Base-by-base conservation (phyloP, 2,329 filamentous ascomycete genomes). In the Botryotinia calthae region DNA sequence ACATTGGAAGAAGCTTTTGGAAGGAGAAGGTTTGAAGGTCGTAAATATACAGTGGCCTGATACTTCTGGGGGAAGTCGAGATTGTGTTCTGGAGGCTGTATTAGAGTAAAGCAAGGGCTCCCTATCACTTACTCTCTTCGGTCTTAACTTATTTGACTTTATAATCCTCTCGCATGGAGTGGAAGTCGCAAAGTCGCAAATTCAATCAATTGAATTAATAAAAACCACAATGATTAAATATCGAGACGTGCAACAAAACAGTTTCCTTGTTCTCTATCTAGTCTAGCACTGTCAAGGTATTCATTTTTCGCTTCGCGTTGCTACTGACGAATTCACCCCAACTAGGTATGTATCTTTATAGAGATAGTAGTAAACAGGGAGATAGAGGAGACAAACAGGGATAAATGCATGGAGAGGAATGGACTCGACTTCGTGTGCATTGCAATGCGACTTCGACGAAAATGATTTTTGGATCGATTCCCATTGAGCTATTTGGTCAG, bases 1-100 rank as follows among this genome's bases (percentile, higher is more conserved):
- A 4, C 79, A 84, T 68, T 84, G 83, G 83, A 71, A 76, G 58
- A 70, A 64, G 42, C 46, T 78, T 28, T 58, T 77, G 20, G 72
- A 68, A 14, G 62, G 58, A 48, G 73, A 67, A 28, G 75, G 75
- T 25, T 62, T 77, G 37, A 68, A 75, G n/a, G 28, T 75, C 61
- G 72, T 76, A 28, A 76, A 74, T 61, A 59, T 78, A 42, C 76
- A 74, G 72, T 71, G 69, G 40, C 31, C 44, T 48, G 67, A 31
- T 6, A 68, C 56, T 59, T 31, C 31, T 37, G 65, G 48, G n/a
- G 34, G 34, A 56, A 54, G 48, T 68, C 46, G 65, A 51, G 28
- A 70, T 62, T 70, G 54, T 70, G 58, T 64, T 46, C 46, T 69
- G 66, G 66, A 69, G 51, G 65, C 65, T 56, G 18, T 68, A 28